A percentile compares a stretch with the other conserved stretches of the same genome.
These are phyloP conservation scores for Ascocoryne sarcoides DNA, from an alignment of 2,329 filamentous ascomycete genomes.

Conservation along the genomic window DNA sequence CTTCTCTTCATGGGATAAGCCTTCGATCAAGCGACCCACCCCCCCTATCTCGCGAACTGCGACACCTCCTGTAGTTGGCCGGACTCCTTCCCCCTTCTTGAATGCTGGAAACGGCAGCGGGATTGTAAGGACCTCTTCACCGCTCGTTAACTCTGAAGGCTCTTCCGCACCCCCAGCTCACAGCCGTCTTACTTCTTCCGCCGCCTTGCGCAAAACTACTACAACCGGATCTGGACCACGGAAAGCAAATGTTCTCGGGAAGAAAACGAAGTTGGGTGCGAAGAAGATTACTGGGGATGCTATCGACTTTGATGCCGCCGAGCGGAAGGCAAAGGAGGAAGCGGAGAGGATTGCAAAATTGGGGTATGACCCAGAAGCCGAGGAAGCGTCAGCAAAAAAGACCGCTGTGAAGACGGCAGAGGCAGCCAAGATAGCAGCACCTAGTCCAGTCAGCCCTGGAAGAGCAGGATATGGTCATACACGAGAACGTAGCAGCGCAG, in stretches of 20 bases:
- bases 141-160: slow-evolving; percentile 57
- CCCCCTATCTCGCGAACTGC: slow-evolving; percentile 85
- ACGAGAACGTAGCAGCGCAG: slow-evolving; percentile 59
- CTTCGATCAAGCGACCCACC: slow-evolving; percentile 89
- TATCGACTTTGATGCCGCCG: slow-evolving; percentile 95
- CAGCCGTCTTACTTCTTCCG: slow-evolving; percentile 66
- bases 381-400: slow-evolving; percentile 35
- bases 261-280: slow-evolving; percentile 80
- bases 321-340: slow-evolving; percentile 95
- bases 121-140: slow-evolving; percentile 70
- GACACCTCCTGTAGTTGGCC: slow-evolving; percentile 72
- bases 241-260: slow-evolving; percentile 79
- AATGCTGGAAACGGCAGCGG: slow-evolving; percentile 65
- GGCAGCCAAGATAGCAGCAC: slow-evolving; percentile 32
- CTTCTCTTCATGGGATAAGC: slow-evolving; percentile 99
- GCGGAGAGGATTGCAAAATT: slow-evolving; percentile 92
- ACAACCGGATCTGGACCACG: slow-evolving; percentile 54
- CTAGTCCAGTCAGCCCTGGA: slow-evolving; percentile 64
- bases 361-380: slow-evolving; percentile 89
- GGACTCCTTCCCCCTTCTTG: slow-evolving; percentile 85
- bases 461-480: slow-evolving; percentile 54
- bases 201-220: slow-evolving; percentile 70
- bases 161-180: slow-evolving; percentile 46
- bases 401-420: slow-evolving; percentile 35
- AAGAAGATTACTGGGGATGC: slow-evolving; percentile 78